Evolutionary conservation across 2,329 filamentous ascomycete genomes (phyloP).

Genomic region (Dactylella cylindrospora): DNA sequence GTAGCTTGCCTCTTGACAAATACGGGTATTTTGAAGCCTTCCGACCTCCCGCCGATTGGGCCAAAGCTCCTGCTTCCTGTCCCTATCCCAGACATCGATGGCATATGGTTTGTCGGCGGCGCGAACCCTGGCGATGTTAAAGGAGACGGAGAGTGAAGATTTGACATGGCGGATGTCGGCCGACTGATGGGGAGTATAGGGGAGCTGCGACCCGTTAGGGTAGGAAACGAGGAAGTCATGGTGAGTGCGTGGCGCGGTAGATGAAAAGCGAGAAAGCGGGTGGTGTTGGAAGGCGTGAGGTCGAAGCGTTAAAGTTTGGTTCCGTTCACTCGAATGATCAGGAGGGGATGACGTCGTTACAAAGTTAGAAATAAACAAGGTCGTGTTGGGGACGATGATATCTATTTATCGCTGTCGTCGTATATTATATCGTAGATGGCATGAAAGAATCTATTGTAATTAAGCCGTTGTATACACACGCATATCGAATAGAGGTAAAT

Average conservation of each 20-base stretch:
- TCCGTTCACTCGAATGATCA: no score
- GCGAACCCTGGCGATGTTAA: constrained; percentile 37
- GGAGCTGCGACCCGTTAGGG: constrained; percentile 34
- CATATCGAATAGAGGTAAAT: no score
- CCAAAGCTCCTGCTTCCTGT: constrained; percentile 31
- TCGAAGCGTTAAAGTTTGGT: no score
- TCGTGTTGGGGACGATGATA: no score
- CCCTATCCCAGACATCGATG: constrained; percentile 38
- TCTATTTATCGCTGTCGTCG: no score
- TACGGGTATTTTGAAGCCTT: constrained; percentile 33
- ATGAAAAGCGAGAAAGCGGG: constrained; percentile 6
- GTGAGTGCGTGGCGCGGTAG: constrained; percentile 24
- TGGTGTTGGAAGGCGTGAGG: no score
- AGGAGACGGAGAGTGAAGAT: constrained; percentile 17
- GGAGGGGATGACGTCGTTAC: no score
- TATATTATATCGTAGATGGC: no score
- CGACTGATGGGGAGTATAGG: constrained; percentile 39
- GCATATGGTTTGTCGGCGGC: constrained; percentile 29
- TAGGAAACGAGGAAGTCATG: constrained; percentile 36
- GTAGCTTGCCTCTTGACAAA: constrained; percentile 35
- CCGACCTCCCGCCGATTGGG: constrained; percentile 37
- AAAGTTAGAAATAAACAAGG: no score
- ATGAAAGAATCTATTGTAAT: no score
- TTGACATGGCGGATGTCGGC: constrained; percentile 26
- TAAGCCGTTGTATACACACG: no score